These are phyloP conservation scores for Gamsiella multidivaricata DNA, from an alignment of 192 early-diverging fungal species.

Conservation along the genomic window DNA sequence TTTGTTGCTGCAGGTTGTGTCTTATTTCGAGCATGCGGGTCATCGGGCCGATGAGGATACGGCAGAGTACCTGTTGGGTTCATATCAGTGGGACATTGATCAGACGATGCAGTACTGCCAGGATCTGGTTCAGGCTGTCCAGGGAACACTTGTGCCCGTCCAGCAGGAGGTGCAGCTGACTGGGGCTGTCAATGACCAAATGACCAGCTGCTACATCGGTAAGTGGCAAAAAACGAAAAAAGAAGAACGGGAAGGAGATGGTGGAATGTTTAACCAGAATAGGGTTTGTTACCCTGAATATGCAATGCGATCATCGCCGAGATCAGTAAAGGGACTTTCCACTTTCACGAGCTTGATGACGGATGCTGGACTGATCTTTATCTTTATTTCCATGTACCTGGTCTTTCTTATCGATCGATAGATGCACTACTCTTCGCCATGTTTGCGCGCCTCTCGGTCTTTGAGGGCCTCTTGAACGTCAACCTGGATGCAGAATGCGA, in stretches of 20 bases:
- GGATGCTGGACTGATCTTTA: background rate
- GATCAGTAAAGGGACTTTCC: no score
- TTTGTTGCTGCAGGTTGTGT: conserved; percentile 39
- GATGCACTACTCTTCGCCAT: conserved; percentile 73
- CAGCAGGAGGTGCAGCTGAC: conserved; percentile 38
- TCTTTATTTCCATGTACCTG: background rate
- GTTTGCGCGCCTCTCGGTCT: conserved; percentile 68
- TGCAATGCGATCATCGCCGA: no score
- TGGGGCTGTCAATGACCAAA: conserved; percentile 71
- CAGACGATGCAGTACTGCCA: conserved; percentile 48
- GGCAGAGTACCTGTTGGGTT: conserved; percentile 38
- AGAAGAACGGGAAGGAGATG: background rate
- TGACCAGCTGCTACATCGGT: conserved; percentile 76
- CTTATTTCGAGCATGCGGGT: conserved; percentile 52
- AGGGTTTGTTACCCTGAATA: background rate
- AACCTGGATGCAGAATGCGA: conserved; percentile 56
- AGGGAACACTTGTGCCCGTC: conserved; percentile 36
- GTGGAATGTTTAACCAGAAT: conserved; percentile 19
- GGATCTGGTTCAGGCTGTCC: conserved; percentile 49
- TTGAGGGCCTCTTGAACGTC: conserved; percentile 68
- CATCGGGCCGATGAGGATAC: conserved; percentile 51
- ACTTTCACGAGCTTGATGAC: background rate
- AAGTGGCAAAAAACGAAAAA: background rate
- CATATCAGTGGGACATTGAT: conserved; percentile 47
- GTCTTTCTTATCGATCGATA: conserved; percentile 12